Evolutionary conservation across 371 early-diverging fungal genomes (phyloP), one percentile per base, ranked within the genome.

Genomic region (Mortierella sp.): DNA sequence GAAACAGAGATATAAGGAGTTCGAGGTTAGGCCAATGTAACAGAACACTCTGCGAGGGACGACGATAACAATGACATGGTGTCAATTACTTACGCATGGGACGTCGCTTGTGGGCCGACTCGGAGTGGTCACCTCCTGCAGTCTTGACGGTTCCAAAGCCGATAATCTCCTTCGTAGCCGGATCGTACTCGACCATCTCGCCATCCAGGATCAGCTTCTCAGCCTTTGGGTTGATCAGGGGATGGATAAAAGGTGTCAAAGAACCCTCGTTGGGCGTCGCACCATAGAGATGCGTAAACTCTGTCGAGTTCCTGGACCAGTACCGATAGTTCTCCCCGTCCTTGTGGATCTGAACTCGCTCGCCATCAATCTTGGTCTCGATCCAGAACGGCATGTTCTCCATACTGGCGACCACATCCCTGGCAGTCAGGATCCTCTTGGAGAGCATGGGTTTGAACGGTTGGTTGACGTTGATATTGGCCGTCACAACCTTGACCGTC

Each of bases 351-450:
- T 93, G 92, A 5, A 93, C 88, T 44, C 96, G 87, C 71, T 95
- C 95, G 1, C 96, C 96, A 73, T 96, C 96, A 3, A 94, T 79
- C 74, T 96, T 96, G 55, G 93, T 91, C 79, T 96, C 93, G 37
- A 94, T 92, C 88, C 92, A 94, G 81, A 93, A 95, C 6, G 79
- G 61, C 44, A 88, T 74, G 31, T 65, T 41, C 10, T 77, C 79
- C 84, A 92, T 89, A 4, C 79, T 48, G 65, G 77, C 85, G 22
- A 89, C 79, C 34, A 90, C 80, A 34, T 88, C 88, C 44, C 83
- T 88, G 16, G 88, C 74, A 13, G 80, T 84, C 10, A 85, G 86
- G 7, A 81, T 24, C 16, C 73, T 72, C 68, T 86, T 86, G 10
- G 89, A 86, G 9, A 91, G 86, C 87, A 90, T 91, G 13, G 93